A percentile compares a stretch with the other conserved stretches of the same genome.
Conservation (phyloP, 75 land plant genomes). For the Azolla pinnata region DNA sequence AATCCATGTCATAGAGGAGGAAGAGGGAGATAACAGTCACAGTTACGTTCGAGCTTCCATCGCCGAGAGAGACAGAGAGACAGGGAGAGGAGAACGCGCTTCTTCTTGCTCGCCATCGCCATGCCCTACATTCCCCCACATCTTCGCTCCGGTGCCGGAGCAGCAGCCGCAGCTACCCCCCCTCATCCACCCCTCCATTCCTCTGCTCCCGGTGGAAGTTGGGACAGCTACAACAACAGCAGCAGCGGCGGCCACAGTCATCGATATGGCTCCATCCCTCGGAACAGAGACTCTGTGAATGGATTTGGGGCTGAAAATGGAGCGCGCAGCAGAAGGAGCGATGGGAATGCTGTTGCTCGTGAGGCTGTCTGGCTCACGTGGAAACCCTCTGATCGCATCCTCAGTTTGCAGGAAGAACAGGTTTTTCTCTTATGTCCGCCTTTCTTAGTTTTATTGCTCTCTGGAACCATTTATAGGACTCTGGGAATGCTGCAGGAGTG, state of each 20-base stretch:
- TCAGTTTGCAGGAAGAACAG: conserved; percentile 41
- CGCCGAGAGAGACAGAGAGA: too few relatives aligned
- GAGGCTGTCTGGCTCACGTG: conserved; percentile 41
- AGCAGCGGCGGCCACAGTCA: conserved; percentile 10
- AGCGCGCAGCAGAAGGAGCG: conserved; percentile 2
- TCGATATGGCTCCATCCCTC: conserved; percentile 14
- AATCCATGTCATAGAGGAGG: too few relatives aligned
- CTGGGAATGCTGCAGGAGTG: too few relatives aligned
- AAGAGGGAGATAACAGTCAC: too few relatives aligned
- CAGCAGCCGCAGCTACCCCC: conserved; percentile 4
- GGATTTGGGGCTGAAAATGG: too few relatives aligned
- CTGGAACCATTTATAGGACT: too few relatives aligned
- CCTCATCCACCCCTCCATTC: neutral
- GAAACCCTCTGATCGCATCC: conserved; percentile 65
- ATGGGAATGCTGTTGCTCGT: conserved; percentile 14
- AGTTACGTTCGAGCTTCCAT: too few relatives aligned
- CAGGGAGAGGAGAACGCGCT: too few relatives aligned
- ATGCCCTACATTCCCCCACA: conserved; percentile 75
- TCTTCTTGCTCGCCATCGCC: too few relatives aligned
- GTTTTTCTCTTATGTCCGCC: too few relatives aligned
- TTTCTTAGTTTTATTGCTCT: too few relatives aligned
- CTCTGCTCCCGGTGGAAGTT: conserved; percentile 7
- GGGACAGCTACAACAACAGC: conserved; percentile 7
- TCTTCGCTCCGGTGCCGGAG: conserved; percentile 31
- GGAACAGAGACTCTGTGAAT: too few relatives aligned